Evolutionary conservation across 1,284 basidiomycete species (phyloP).

Genomic region (Ceratobasidium sp.): DNA sequence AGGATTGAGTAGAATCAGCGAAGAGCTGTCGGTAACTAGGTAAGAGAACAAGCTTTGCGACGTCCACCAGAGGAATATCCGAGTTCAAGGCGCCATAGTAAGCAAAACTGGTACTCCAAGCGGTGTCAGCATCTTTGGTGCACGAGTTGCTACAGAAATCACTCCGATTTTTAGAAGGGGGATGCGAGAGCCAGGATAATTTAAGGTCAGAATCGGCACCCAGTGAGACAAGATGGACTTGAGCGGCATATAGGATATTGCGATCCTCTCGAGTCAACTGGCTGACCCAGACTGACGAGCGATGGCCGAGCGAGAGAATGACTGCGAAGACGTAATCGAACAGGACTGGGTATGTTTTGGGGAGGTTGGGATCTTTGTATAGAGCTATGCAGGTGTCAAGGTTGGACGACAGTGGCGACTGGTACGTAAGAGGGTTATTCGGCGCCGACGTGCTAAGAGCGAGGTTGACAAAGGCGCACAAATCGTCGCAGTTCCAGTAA

Average conservation of each 20-base stretch:
- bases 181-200: neutral
- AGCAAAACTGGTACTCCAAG: neutral
- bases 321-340: neutral
- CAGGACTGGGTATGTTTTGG: too few species aligned
- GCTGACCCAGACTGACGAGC: neutral
- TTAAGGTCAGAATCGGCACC: neutral
- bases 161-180: neutral
- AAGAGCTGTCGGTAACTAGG: neutral
- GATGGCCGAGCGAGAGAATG: conserved; percentile 1
- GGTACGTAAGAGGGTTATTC: neutral
- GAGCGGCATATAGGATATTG: neutral
- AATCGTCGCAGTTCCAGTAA: neutral
- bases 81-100: conserved; percentile 2
- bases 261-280: conserved; percentile 6
- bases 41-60: neutral
- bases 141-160: neutral
- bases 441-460: neutral
- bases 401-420: neutral
- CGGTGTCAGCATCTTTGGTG: neutral
- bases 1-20: neutral
- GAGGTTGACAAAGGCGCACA: neutral
- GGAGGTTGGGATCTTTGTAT: neutral
- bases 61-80: conserved; percentile 1
- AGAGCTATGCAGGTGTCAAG: neutral
- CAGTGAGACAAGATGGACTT: neutral